Evolutionary conservation across 1,139 yeast species (phyloP).

Genomic region (Saccharomyces hybrid): DNA sequence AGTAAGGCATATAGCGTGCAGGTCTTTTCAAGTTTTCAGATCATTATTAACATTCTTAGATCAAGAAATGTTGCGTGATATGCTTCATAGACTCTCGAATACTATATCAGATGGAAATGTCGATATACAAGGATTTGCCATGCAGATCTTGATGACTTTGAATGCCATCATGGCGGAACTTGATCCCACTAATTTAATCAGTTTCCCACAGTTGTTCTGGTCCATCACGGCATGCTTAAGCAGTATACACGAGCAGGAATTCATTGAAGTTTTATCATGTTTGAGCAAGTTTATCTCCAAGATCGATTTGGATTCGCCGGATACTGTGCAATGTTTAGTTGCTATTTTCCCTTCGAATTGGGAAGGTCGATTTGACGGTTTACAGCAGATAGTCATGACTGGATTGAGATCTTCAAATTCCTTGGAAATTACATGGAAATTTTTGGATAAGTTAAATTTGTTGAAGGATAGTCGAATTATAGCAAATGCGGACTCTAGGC

Average conservation of each 20-base stretch:
- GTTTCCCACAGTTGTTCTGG: constrained; percentile 94
- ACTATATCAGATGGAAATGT: constrained; percentile 86
- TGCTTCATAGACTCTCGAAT: constrained; percentile 87
- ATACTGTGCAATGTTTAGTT: constrained; percentile 73
- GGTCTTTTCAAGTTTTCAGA: constrained; percentile 89
- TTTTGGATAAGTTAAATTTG: constrained; percentile 63
- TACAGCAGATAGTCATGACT: constrained; percentile 67
- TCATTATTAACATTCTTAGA: constrained; percentile 73
- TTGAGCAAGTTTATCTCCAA: constrained; percentile 77
- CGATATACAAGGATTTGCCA: constrained; percentile 93
- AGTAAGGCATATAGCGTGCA: constrained; percentile 92
- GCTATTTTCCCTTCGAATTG: constrained; percentile 91
- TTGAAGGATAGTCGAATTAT: constrained; percentile 69
- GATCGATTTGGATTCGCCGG: constrained; percentile 79
- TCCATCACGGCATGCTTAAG: constrained; percentile 86
- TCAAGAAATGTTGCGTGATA: constrained; percentile 83
- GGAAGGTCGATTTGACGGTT: constrained; percentile 90
- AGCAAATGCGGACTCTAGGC: constrained; percentile 62
- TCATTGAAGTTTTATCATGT: constrained; percentile 76
- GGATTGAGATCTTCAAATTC: constrained; percentile 80
- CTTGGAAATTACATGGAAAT: constrained; percentile 67
- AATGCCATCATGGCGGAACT: constrained; percentile 86
- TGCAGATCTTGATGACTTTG: constrained; percentile 93
- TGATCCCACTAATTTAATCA: constrained; percentile 67
- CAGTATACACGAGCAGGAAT: constrained; percentile 89